Base-by-base conservation (phyloP, 768 basidiomycete genomes). In the Tricholoma flavovirens region DNA sequence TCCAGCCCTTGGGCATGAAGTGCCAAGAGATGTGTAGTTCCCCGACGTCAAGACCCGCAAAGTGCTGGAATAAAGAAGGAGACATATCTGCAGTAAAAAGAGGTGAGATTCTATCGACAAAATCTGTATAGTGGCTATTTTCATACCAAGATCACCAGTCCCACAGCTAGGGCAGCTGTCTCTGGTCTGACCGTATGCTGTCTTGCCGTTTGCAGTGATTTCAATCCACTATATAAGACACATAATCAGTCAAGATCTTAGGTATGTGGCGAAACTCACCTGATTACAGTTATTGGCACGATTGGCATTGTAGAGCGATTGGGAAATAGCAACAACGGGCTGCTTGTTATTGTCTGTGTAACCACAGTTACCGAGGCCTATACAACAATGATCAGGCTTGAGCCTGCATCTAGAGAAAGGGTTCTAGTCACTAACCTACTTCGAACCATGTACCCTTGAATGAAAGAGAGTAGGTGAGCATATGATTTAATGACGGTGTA, bases 361-460 rank as follows among this genome's bases (percentile, higher is more conserved):
- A 24, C 87, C 87, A 64, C 88, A 90, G 68, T 87, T 86, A 43
- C 86, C 88, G 22, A 75, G 63, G 30, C 75, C 75, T 76, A 49
- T 45, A n/a, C 55, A 33, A 56, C 35, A 21, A 53, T 8, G 17
- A 54, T 35, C 29, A 30, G 4, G 29, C 43, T 65, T 50, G 54
- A 53, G 12, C 40, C 30, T 56, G 29, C 11, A 9, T n/a, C n/a
- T n/a, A n/a, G n/a, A 21, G 24, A 26, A 3, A 29, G 12, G 29
- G 40, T 54, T 55, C 42, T 10, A 24, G 43, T 1, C 22, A 64
- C 69, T 64, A 17, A 73, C 77, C 82, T 53, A 77, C 78, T 57
- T 83, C 59, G 66, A 80, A 90, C 80, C 79, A 90, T 32, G 87
- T 90, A 38, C 81, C 87, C 87, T 88, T 60, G 5, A 56, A 29